Percentiles rank a stretch among this genome's conserved stretches.
phyloP scores from a whole-genome alignment of 129 eudicot genomes.

The Saposhnikovia divaricata region DNA sequence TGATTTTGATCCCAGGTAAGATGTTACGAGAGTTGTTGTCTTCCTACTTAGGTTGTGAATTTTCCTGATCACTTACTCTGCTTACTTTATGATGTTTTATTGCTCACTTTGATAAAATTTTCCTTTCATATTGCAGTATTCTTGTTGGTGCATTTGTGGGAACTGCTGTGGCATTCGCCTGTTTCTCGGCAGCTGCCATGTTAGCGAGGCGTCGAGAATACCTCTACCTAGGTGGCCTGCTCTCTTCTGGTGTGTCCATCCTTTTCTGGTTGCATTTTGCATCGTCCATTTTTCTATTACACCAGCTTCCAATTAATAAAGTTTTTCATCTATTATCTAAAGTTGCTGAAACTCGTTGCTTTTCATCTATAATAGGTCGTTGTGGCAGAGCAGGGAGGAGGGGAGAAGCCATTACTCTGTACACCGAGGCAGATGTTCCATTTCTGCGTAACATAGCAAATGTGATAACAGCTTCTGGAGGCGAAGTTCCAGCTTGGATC shows the following conservation, averaged over 20 bases:
- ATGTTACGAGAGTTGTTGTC: background rate
- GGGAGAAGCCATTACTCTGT: slow-evolving; percentile 87
- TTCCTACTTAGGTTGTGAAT: background rate
- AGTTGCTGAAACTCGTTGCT: background rate
- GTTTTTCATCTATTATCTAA: background rate
- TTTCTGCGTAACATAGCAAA: slow-evolving; percentile 71
- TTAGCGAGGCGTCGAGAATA: slow-evolving; percentile 83
- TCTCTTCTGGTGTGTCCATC: slow-evolving; percentile 78
- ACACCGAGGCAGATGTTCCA: slow-evolving; percentile 80
- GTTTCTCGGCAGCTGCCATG: slow-evolving; percentile 93
- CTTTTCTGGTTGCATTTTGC: slow-evolving; percentile 95
- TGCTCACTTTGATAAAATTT: background rate
- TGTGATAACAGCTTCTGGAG: slow-evolving; percentile 73
- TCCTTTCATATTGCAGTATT: slow-evolving; percentile 35
- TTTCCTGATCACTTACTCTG: background rate
- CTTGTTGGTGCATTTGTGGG: slow-evolving; percentile 83
- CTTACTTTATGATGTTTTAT: background rate
- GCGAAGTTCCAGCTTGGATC: slow-evolving; percentile 85
- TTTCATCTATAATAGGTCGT: slow-evolving; percentile 48
- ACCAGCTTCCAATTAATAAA: background rate
- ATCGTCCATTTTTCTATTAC: slow-evolving; percentile 42
- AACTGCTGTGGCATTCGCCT: slow-evolving; percentile 78
- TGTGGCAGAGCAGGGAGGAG: slow-evolving; percentile 93
- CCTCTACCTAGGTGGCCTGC: slow-evolving; percentile 74
- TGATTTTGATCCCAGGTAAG: slow-evolving; percentile 61